phyloP scores from a whole-genome alignment of 371 early-diverging fungal species.

The Mucor lusitanicus region DNA sequence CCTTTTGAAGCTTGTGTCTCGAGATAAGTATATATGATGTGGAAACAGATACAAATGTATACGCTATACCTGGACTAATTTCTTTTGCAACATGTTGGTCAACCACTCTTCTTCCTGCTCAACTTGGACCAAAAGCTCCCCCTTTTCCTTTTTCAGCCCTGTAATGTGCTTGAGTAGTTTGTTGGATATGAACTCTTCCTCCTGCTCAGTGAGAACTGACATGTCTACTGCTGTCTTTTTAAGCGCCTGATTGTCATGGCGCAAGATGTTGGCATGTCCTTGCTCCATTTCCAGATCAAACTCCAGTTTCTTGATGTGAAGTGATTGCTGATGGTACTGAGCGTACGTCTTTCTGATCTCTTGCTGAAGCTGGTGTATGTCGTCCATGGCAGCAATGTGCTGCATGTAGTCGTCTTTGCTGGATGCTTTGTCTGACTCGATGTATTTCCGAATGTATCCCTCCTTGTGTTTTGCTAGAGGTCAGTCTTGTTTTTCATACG shows the following conservation, averaged over 20 bases:
- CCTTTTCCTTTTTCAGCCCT: conserved; percentile 72
- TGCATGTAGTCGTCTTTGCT: not conserved
- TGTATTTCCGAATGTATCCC: not conserved
- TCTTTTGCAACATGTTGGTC: conserved; percentile 75
- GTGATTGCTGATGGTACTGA: conserved; percentile 39
- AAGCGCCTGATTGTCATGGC: conserved; percentile 66
- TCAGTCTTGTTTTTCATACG: not conserved
- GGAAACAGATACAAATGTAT: not conserved
- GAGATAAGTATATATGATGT: not conserved
- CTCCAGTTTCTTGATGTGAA: conserved; percentile 55
- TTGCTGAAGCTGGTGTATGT: conserved; percentile 36
- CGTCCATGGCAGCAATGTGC: conserved; percentile 7
- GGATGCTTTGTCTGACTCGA: not conserved
- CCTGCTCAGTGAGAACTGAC: conserved; percentile 68
- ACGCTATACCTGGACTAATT: conserved; percentile 32
- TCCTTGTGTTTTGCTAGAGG: not conserved
- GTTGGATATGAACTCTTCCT: conserved; percentile 75
- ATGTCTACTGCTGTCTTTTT: conserved; percentile 65
- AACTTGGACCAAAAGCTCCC: conserved; percentile 64
- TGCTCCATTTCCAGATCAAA: conserved; percentile 73
- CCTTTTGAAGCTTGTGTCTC: conserved; percentile 64
- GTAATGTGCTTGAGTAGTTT: conserved; percentile 66
- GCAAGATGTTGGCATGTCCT: conserved; percentile 67
- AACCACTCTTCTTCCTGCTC: conserved; percentile 79
- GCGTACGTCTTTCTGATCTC: conserved; percentile 41